A percentile compares a stretch with the other conserved stretches of the same genome.
phyloP scores from a whole-genome alignment of 2,329 filamentous ascomycete species.

The Paraphaeosphaeria sporulosa region DNA sequence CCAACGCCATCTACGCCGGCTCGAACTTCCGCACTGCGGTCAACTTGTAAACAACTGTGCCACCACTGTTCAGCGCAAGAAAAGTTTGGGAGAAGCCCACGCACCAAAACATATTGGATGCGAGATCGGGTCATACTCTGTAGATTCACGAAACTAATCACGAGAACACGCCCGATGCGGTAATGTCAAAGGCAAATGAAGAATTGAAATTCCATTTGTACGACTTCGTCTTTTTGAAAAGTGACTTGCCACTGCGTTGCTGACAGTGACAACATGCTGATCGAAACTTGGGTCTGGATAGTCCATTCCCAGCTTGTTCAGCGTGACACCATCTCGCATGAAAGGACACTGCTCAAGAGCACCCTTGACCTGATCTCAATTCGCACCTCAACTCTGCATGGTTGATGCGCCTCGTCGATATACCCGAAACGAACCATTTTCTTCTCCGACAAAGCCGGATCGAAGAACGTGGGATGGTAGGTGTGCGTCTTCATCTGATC shows the following conservation, averaged over 20 bases:
- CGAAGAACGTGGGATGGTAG: not conserved
- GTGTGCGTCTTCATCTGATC: not conserved
- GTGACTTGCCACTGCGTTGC: not conserved
- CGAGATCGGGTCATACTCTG: not conserved
- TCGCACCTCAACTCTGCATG: no score
- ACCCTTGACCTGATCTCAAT: no score
- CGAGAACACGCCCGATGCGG: conserved; percentile 13
- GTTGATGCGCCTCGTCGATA: not conserved
- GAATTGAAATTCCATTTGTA: not conserved
- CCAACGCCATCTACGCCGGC: conserved; percentile 88
- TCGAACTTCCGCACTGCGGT: conserved; percentile 90
- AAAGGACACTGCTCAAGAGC: no score
- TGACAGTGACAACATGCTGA: not conserved
- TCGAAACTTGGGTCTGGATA: not conserved
- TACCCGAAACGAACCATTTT: not conserved
- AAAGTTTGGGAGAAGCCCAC: not conserved
- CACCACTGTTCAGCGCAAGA: not conserved
- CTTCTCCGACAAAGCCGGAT: not conserved
- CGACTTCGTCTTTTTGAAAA: not conserved
- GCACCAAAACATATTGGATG: not conserved
- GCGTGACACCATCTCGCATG: no score
- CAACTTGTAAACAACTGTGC: conserved; percentile 62
- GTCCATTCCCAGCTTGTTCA: not conserved
- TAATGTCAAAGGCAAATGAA: conserved; percentile 10
- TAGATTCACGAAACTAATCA: conserved; percentile 15